Evolutionary conservation across 2,329 filamentous ascomycete species (phyloP).

Genomic region (Zalaria sp.): DNA sequence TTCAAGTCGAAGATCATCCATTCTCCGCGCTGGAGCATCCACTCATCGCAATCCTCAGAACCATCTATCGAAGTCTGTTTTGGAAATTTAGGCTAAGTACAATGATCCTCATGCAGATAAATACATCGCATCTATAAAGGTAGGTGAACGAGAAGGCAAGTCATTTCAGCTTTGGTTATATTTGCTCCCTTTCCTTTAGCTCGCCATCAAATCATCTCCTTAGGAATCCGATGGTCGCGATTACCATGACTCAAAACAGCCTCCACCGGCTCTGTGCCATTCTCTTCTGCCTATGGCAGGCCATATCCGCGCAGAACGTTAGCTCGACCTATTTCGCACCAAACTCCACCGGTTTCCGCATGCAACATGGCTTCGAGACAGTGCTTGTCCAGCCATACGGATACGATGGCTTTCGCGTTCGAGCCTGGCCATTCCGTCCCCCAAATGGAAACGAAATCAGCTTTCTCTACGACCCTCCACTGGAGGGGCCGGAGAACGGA

Average conservation of each 20-base stretch:
- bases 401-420: conserved; percentile 25
- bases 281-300: conserved; percentile 1
- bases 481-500: conserved; percentile 22
- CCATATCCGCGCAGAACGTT: background rate
- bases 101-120: no score
- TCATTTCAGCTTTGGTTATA: conserved; percentile 1
- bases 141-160: no score
- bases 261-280: conserved; percentile 1
- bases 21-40: no score
- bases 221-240: background rate
- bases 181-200: no score
- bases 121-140: no score
- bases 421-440: conserved; percentile 24
- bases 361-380: conserved; percentile 25
- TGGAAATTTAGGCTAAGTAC: no score
- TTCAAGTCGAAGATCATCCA: no score
- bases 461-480: conserved; percentile 25
- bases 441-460: conserved; percentile 21
- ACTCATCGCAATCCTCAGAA: no score
- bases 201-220: background rate
- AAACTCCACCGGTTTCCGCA: conserved; percentile 16
- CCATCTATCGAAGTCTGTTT: no score
- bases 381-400: conserved; percentile 25
- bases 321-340: conserved; percentile 8
- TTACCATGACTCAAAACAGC: background rate